These are phyloP conservation scores for Dothistroma pini DNA, from an alignment of 2,329 filamentous ascomycete species.

Conservation along the genomic window DNA sequence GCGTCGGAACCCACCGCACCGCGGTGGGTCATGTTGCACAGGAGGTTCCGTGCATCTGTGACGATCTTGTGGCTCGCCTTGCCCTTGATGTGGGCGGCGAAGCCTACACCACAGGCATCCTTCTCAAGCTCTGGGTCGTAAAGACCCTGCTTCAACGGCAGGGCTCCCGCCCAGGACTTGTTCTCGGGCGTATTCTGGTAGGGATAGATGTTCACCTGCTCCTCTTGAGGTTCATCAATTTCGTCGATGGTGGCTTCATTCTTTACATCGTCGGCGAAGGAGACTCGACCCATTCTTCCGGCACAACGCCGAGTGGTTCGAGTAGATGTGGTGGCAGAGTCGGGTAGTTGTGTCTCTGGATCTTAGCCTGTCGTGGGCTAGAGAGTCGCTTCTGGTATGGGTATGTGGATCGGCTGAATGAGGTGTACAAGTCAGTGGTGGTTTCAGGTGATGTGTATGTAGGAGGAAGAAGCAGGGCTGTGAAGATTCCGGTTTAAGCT, in stretches of 20 bases:
- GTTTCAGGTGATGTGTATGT: background rate
- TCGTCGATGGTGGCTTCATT: slow-evolving; percentile 28
- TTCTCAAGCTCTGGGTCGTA: slow-evolving; percentile 97
- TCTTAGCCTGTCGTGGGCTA: slow-evolving; percentile 5
- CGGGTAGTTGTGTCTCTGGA: background rate
- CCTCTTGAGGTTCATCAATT: slow-evolving; percentile 50
- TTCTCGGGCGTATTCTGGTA: slow-evolving; percentile 75
- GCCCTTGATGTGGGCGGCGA: slow-evolving; percentile 98
- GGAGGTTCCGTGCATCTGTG: slow-evolving; percentile 91
- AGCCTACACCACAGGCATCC: slow-evolving; percentile 99
- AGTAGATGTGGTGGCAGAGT: slow-evolving; percentile 11
- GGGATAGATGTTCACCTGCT: slow-evolving; percentile 65
- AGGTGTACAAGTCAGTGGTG: background rate
- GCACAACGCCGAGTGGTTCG: slow-evolving; percentile 45
- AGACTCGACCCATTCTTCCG: slow-evolving; percentile 54
- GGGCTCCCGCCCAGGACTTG: slow-evolving; percentile 90
- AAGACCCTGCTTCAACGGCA: slow-evolving; percentile 97
- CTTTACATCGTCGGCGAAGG: slow-evolving; percentile 51
- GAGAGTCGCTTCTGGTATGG: background rate
- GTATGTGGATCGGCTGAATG: background rate
- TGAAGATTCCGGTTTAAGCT: slow-evolving; percentile 4
- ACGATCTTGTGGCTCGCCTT: slow-evolving; percentile 97
- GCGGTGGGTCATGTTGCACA: slow-evolving; percentile 99
- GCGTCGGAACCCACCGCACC: slow-evolving; percentile 97
- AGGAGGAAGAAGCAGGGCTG: background rate